Evolutionary conservation across 108 stramenopile genomes (phyloP).

Genomic region (Licmophora abbreviata): DNA sequence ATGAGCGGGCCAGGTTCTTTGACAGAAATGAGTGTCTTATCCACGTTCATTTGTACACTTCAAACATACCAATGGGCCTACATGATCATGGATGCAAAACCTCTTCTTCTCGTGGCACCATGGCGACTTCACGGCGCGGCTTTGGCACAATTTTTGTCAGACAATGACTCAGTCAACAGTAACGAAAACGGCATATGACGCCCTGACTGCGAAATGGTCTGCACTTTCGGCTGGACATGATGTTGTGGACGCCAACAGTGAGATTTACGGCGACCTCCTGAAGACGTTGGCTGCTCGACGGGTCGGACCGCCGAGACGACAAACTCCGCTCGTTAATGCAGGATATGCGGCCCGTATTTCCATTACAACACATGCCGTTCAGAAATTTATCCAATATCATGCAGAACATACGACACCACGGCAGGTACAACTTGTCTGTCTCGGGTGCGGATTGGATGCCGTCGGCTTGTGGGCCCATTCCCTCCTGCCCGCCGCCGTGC

Average conservation of each 20-base stretch:
- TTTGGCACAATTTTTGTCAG: no score
- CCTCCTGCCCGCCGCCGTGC: constrained; percentile 3
- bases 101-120: no score
- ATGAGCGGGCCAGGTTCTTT: no score
- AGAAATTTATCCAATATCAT: constrained; percentile 18
- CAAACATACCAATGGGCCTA: no score
- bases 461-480: constrained; percentile 58
- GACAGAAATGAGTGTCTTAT: no score
- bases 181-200: constrained; percentile 56
- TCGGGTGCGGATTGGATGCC: constrained; percentile 73
- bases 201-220: constrained; percentile 58
- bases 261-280: background rate
- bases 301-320: constrained; percentile 16
- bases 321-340: constrained; percentile 75
- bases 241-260: background rate
- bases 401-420: constrained; percentile 2
- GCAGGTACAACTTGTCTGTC: constrained; percentile 39
- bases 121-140: no score
- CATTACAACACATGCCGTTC: constrained; percentile 28
- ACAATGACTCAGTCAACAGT: constrained; percentile 33
- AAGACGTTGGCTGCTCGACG: no score
- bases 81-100: no score
- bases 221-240: constrained; percentile 38
- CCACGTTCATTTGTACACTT: no score
- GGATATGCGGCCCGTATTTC: constrained; percentile 68